Base-by-base conservation (phyloP, 257 asterid species). In the Rubia yunnanensis region DNA sequence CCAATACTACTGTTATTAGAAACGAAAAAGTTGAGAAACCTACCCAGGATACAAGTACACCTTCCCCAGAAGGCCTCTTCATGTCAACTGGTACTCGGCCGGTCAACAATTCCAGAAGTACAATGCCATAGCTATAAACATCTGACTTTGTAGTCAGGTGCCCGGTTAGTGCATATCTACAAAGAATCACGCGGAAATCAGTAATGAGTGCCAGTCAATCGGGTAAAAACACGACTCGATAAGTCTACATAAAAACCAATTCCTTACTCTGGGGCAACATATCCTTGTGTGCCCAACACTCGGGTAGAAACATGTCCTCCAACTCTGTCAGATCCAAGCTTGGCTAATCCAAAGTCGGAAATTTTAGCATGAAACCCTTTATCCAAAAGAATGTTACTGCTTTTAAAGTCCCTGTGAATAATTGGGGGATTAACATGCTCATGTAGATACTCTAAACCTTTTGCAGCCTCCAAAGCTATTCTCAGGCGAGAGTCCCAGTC, bases 11-110 rank as follows among this genome's bases (percentile, higher is more conserved):
- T 23, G 20, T 38, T 14, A 5, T 6, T 10, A 26, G 36, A 13
- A 67, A 28, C 1, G 18, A 2, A 5, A 28, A 64, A 27, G 35
- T 54, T 3, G 24, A 20, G 52, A 73, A 56, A 74, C 88, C 31
- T 75, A 91, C 98, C 98, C 98, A 92, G 56, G 95, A 81, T 34
- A 92, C 96, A 56, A 92, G 96, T 69, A 89, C 84, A 28, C 88
- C 92, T 80, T 92, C 96, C 11, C 96, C 95, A 0, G 80, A 76
- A 55, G 98, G 82, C 70, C 98, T 85, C 60, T 87, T 87, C 96
- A 85, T 92, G 73, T 92, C 95, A 41, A 92, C 95, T 5, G 98
- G 98, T 69, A 92, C 92, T 76, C 98, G 81, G 15, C 98, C 98
- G 0, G 95, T 83, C 70, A 92, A 82, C 76, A 92, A 70, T 83